phyloP scores from a whole-genome alignment of 257 asterid genomes.

The Apocynum venetum region DNA sequence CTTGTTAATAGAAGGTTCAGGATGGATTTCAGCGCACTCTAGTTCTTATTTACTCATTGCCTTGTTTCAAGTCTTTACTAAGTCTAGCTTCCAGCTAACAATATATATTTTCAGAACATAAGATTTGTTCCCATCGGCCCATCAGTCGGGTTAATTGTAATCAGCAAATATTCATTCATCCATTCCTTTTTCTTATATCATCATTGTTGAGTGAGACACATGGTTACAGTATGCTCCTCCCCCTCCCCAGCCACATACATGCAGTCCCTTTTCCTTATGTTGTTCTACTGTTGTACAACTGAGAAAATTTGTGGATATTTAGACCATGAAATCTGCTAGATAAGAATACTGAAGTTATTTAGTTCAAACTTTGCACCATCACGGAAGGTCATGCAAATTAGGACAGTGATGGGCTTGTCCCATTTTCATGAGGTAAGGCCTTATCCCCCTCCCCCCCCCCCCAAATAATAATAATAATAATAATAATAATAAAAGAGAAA shows the following conservation, averaged over 20 bases:
- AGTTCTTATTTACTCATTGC: not conserved
- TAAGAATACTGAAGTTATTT: not conserved
- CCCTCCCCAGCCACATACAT: too few species aligned
- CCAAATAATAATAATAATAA: too few species aligned
- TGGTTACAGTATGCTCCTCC: not conserved
- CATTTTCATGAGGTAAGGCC: too few species aligned
- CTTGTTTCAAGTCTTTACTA: not conserved
- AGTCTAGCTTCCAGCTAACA: not conserved
- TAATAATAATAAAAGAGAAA: too few species aligned
- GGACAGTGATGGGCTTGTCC: too few species aligned
- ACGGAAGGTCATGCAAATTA: not conserved
- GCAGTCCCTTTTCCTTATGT: not conserved
- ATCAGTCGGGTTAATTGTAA: not conserved
- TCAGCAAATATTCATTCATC: not conserved
- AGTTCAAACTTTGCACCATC: not conserved
- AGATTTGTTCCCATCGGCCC: not conserved
- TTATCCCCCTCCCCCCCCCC: too few species aligned
- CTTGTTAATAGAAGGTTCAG: not conserved
- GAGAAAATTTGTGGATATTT: not conserved
- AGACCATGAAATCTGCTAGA: not conserved
- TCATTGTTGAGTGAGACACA: not conserved
- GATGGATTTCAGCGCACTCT: not conserved
- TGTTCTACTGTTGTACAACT: not conserved
- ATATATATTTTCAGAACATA: not conserved
- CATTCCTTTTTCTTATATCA: not conserved